Percentiles rank a stretch among this genome's conserved stretches.
These are phyloP conservation scores for Blyttiomyces sp. DNA, from an alignment of 371 early-diverging fungal genomes.

Conservation along the genomic window DNA sequence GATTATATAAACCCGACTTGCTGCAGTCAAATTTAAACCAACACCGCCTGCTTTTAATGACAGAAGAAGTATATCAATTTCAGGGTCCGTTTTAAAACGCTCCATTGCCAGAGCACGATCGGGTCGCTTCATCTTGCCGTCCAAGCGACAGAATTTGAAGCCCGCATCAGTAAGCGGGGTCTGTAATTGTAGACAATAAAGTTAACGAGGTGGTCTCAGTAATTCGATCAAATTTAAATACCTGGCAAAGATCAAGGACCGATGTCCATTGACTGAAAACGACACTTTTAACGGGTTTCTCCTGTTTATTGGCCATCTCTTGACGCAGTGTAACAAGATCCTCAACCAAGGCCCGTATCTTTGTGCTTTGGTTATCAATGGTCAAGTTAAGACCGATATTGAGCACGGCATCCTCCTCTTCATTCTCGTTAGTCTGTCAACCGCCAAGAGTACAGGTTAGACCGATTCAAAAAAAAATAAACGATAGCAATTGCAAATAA, in stretches of 20 bases:
- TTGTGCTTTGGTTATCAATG: slow-evolving; percentile 46
- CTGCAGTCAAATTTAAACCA: slow-evolving; percentile 82
- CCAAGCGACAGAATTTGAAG: slow-evolving; percentile 61
- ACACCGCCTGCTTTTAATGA: slow-evolving; percentile 87
- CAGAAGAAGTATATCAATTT: slow-evolving; percentile 65
- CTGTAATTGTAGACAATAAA: slow-evolving; percentile 22
- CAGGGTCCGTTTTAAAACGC: slow-evolving; percentile 54
- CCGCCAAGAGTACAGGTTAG: too few species aligned
- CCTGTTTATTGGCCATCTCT: slow-evolving; percentile 1
- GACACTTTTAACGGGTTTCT: slow-evolving; percentile 48
- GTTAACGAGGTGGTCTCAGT: background rate
- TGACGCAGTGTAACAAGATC: slow-evolving; percentile 22
- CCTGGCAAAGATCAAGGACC: slow-evolving; percentile 67
- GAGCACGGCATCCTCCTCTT: slow-evolving; percentile 5
- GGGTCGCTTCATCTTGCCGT: slow-evolving; percentile 63
- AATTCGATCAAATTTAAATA: slow-evolving; percentile 28
- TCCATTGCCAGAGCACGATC: slow-evolving; percentile 58
- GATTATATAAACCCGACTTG: slow-evolving; percentile 66
- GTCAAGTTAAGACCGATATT: background rate
- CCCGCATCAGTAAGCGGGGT: slow-evolving; percentile 46
- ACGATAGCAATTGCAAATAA: background rate
- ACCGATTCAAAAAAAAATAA: background rate
- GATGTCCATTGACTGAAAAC: slow-evolving; percentile 85
- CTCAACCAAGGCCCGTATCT: slow-evolving; percentile 57
- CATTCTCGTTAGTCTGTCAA: background rate